Evolutionary conservation across 345 rosid species (phyloP).

Genomic region (Camelina hispida): DNA sequence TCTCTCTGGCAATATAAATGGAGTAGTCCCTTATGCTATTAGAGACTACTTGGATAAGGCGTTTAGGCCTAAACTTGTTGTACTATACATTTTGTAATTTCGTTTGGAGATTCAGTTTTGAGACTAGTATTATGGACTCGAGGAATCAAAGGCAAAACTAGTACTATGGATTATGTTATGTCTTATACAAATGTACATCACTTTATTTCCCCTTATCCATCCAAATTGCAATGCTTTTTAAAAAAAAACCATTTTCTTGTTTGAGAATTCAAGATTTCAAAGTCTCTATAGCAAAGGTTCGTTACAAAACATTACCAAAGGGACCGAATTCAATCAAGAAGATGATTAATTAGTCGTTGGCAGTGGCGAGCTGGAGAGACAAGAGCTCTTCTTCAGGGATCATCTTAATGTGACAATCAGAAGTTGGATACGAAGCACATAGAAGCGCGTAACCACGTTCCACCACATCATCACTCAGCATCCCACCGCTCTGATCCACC

Average conservation of each 20-base stretch:
- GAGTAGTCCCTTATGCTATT: neutral
- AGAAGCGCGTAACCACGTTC: conserved; percentile 84
- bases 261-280: neutral
- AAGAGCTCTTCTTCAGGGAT: conserved; percentile 94
- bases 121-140: too few relatives aligned
- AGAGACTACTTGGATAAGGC: neutral
- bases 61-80: neutral
- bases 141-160: neutral
- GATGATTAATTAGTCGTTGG: conserved; percentile 59
- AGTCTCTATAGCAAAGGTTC: neutral
- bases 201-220: neutral
- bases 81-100: too few relatives aligned
- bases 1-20: too few relatives aligned
- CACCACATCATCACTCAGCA: conserved; percentile 97
- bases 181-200: neutral
- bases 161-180: neutral
- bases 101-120: too few relatives aligned
- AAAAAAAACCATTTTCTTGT: neutral
- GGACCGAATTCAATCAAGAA: neutral
- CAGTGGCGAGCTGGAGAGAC: conserved; percentile 82
- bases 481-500: conserved; percentile 95
- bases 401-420: conserved; percentile 80
- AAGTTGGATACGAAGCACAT: conserved; percentile 79
- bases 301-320: neutral
- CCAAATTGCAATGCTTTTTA: neutral